phyloP scores from a whole-genome alignment of 2,329 filamentous ascomycete species.

The Cladophialophora carrionii region DNA sequence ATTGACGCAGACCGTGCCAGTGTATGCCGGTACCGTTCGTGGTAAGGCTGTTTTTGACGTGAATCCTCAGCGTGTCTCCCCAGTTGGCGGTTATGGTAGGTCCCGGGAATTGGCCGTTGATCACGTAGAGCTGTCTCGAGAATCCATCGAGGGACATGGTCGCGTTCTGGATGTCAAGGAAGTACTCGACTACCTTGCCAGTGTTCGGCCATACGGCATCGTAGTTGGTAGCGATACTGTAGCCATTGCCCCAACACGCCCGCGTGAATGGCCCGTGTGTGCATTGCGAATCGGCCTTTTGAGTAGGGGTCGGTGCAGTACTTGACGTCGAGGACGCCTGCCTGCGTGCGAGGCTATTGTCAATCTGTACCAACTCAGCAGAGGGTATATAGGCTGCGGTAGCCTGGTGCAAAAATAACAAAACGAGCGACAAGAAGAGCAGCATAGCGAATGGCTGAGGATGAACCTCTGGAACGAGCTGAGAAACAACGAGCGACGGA shows the following conservation, averaged over 20 bases:
- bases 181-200: conserved; percentile 36
- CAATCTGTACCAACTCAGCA: conserved; percentile 30
- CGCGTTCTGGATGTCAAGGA: conserved; percentile 36
- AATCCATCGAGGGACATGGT: conserved; percentile 54
- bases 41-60: conserved; percentile 58
- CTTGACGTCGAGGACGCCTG: conserved; percentile 19
- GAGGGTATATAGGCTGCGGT: conserved; percentile 27
- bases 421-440: conserved; percentile 29
- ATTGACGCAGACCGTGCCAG: conserved; percentile 66
- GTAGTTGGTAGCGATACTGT: conserved; percentile 39
- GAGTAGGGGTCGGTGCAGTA: conserved; percentile 21
- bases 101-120: conserved; percentile 69
- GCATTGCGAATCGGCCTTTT: conserved; percentile 31
- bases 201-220: conserved; percentile 39
- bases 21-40: conserved; percentile 66
- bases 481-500: conserved; percentile 2
- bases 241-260: conserved; percentile 39
- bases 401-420: conserved; percentile 22
- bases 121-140: conserved; percentile 45
- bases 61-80: conserved; percentile 60
- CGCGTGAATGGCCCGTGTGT: conserved; percentile 36
- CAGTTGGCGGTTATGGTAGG: conserved; percentile 67
- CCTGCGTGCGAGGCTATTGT: conserved; percentile 23
- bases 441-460: conserved; percentile 29
- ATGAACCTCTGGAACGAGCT: background rate